A percentile compares a stretch with the other conserved stretches of the same genome.
Evolutionary conservation across 495 filamentous ascomycete species (phyloP).

Genomic region (Peziza echinospora): DNA sequence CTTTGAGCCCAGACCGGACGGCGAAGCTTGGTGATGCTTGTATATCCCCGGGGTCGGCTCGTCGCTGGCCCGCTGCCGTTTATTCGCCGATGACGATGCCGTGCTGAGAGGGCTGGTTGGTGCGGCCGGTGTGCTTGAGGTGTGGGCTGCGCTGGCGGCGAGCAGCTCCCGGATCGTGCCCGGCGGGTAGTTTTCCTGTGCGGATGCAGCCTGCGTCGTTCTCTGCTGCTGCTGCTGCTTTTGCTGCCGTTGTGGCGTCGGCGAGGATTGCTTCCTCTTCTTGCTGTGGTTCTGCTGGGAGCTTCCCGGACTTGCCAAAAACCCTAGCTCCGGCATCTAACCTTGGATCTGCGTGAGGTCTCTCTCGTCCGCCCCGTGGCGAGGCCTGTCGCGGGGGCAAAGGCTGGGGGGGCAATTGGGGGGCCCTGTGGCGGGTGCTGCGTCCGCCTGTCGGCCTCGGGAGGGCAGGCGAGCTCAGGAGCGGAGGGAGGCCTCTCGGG

Average conservation of each 20-base stretch:
- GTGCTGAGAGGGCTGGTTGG: no score
- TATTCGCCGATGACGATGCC: not conserved
- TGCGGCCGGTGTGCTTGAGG: no score
- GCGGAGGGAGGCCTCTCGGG: not conserved
- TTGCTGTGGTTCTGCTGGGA: constrained; percentile 1
- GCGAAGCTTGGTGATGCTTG: no score
- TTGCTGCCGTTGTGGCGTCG: constrained; percentile 3
- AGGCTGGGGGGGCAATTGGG: no score
- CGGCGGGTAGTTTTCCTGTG: not conserved
- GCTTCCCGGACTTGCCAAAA: not conserved
- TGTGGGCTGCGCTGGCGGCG: not conserved
- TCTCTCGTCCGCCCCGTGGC: no score
- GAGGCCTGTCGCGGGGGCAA: constrained; percentile 39
- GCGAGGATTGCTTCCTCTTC: constrained; percentile 15
- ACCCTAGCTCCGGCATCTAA: not conserved
- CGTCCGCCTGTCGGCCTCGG: no score
- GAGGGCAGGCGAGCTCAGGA: not conserved
- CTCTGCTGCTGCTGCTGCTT: not conserved
- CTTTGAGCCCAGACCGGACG: no score
- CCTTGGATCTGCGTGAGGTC: not conserved
- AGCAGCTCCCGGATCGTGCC: not conserved
- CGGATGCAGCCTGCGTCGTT: not conserved
- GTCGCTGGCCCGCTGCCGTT: not conserved
- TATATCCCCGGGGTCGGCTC: not conserved
- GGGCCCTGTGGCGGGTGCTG: no score